Evolutionary conservation across 495 filamentous ascomycete species (phyloP), one percentile per base, ranked within the genome.

Genomic region (Penicillium verhagenii): DNA sequence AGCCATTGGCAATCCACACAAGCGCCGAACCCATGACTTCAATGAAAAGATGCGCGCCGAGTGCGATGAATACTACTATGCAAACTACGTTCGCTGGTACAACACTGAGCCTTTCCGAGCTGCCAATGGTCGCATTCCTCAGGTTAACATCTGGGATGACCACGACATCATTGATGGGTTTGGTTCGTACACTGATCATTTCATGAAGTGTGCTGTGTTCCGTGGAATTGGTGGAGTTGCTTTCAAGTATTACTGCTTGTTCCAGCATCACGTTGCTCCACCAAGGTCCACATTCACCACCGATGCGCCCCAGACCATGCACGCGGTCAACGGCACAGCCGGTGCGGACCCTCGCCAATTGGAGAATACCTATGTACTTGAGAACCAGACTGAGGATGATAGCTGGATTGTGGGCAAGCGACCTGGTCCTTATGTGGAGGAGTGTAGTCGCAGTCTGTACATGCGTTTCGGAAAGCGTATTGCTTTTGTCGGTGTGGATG

Each of bases 141-240:
- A 96, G 71, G 69, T 97, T 64, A 96, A 96, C 67, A 86, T 96
- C 38, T 97, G 93, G 92, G 92, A 96, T 68, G 91, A 96, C 63
- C 92, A 96, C 67, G 80, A 91, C 69, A 93, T 93, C 58, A 93
- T 93, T 58, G 92, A 96, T 61, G 92, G 92, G 4, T 96, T 96
- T 59, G 93, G 93, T 3, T 92, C 88, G 1, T 96, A 97, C 68
- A 89, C 89, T 3, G 89, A 96, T 60, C 85, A 90, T 26, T 96
- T 96, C 72, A 96, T 97, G 93, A 84, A 80, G 65, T 96, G 91
- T 62, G 78, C 88, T 43, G 89, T 96, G 29, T 96, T 97, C 75
- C 83, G 87, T 51, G 92, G 93, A 46, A 93, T 97, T 57, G 92
- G 92, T 9, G 90, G 89, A 20, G 82, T 87, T 16, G 87, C 90